phyloP scores from a whole-genome alignment of 805 yeast genomes.

The Ogataea degrootiae region DNA sequence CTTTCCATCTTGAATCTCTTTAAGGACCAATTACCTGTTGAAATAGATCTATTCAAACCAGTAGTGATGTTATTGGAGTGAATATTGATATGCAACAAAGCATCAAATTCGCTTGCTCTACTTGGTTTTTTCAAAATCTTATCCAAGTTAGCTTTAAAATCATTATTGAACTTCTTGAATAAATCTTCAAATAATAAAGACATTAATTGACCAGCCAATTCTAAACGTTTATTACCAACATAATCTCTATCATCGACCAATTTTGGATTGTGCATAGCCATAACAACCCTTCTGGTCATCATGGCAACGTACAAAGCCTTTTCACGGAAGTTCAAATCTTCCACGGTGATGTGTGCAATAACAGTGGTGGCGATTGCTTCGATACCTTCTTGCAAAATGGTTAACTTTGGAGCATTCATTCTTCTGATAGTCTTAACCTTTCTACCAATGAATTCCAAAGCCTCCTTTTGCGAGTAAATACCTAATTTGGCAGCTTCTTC shows the following conservation, averaged over 20 bases:
- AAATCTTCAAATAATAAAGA: constrained; percentile 92
- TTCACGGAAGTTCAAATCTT: constrained; percentile 80
- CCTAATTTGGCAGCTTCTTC: constrained; percentile 89
- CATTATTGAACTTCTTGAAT: constrained; percentile 92
- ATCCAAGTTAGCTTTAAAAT: constrained; percentile 91
- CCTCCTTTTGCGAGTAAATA: constrained; percentile 88
- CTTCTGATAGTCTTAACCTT: constrained; percentile 92
- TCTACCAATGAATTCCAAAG: constrained; percentile 84
- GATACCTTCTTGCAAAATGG: constrained; percentile 87
- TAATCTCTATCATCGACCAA: constrained; percentile 99
- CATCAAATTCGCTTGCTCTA: constrained; percentile 93
- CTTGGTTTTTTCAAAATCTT: constrained; percentile 91
- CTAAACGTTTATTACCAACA: constrained; percentile 96
- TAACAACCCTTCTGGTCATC: constrained; percentile 93
- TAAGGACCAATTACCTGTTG: constrained; percentile 98
- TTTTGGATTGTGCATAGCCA: constrained; percentile 91
- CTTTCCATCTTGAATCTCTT: constrained; percentile 99
- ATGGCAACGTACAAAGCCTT: constrained; percentile 92
- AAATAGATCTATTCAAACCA: constrained; percentile 93
- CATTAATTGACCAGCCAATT: constrained; percentile 95
- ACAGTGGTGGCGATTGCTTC: constrained; percentile 96
- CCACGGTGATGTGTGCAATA: constrained; percentile 88
- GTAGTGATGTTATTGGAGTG: constrained; percentile 91
- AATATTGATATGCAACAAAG: constrained; percentile 79
- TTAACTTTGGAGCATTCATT: constrained; percentile 71